Evolutionary conservation across 129 eudicot species (phyloP).

Genomic region (Oenanthe sinensis): DNA sequence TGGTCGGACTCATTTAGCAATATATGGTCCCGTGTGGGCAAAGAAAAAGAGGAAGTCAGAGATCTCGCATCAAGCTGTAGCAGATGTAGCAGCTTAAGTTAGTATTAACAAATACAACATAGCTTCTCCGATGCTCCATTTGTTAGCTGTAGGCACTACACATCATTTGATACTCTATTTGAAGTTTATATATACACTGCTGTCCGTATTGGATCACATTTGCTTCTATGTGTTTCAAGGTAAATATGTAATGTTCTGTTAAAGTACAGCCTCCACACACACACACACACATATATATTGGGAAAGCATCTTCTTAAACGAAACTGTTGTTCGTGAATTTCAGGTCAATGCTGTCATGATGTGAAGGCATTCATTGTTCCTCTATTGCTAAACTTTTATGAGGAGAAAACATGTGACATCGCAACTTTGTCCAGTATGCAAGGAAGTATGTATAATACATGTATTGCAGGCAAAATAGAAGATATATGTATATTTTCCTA

Average conservation of each 20-base stretch:
- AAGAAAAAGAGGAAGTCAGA: conserved; percentile 47
- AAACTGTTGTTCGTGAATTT: conserved; percentile 7
- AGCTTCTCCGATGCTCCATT: not conserved
- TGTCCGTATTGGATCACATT: conserved; percentile 8
- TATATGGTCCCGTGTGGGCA: conserved; percentile 94
- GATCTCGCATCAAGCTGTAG: conserved; percentile 10
- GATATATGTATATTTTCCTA: not conserved
- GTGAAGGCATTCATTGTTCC: conserved; percentile 5
- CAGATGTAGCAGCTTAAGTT: conserved; percentile 11
- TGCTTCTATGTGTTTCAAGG: conserved; percentile 17
- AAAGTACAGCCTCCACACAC: too few relatives aligned
- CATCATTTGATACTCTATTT: not conserved
- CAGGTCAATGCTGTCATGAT: conserved; percentile 16
- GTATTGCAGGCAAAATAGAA: conserved; percentile 9
- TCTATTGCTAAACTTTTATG: not conserved
- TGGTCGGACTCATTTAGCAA: conserved; percentile 86
- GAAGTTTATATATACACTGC: not conserved
- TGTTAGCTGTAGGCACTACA: not conserved
- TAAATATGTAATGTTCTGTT: conserved; percentile 7
- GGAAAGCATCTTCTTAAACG: conserved; percentile 7
- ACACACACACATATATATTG: too few relatives aligned
- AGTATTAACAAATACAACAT: not conserved
- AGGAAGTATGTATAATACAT: conserved; percentile 8
- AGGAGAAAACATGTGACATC: conserved; percentile 12
- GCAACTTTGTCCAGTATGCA: conserved; percentile 10